Conservation (phyloP, 257 asterid species). For the Capsicum chinense region DNA sequence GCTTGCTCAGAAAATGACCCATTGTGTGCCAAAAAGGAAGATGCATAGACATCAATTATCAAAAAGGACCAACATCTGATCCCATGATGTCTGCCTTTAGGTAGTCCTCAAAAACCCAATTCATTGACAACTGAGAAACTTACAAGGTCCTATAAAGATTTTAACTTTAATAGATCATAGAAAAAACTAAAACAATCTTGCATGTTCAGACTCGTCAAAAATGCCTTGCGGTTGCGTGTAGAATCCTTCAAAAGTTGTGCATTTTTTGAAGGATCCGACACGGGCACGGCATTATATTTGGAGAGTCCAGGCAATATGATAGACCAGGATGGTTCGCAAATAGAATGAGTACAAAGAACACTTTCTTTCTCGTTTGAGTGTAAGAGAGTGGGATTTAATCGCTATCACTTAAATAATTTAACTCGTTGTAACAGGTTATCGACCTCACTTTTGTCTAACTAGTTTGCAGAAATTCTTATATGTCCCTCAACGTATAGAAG, state of each 20-base stretch:
- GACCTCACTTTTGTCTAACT: not conserved
- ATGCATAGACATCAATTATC: constrained; percentile 31
- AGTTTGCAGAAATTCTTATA: not conserved
- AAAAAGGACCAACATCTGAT: constrained; percentile 46
- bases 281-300: not conserved
- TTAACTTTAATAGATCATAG: not conserved
- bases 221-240: not conserved
- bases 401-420: not conserved
- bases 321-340: not conserved
- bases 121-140: constrained; percentile 34
- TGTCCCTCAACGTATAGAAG: too few species aligned
- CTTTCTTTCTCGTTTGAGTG: too few species aligned
- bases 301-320: not conserved
- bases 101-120: constrained; percentile 36
- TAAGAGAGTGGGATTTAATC: too few species aligned
- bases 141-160: constrained; percentile 29
- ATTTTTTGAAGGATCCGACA: not conserved
- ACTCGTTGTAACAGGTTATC: not conserved
- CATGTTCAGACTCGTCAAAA: not conserved
- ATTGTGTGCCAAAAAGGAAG: constrained; percentile 26
- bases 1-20: constrained; percentile 19
- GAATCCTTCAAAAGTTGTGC: not conserved
- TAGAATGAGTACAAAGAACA: not conserved
- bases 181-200: not conserved
- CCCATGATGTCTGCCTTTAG: constrained; percentile 72